Conservation (phyloP, 2,329 filamentous ascomycete species). For the Cytospora piceicola region DNA sequence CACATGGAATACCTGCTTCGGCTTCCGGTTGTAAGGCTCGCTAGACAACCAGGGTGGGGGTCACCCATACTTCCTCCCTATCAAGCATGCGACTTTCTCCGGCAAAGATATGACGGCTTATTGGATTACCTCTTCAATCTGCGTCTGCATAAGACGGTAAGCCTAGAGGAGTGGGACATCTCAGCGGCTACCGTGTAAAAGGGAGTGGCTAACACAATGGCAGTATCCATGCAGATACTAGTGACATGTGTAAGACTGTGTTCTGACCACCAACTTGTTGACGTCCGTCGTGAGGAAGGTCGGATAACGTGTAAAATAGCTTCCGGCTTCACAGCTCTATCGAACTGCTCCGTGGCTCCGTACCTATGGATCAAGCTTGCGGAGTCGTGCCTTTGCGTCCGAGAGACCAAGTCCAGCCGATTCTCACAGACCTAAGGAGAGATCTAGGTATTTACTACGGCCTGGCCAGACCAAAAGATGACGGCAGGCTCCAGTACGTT, state of each 20-base stretch:
- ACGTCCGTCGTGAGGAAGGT: neutral
- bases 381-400: neutral
- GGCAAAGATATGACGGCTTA: neutral
- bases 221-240: neutral
- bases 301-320: neutral
- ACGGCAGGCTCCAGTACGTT: neutral
- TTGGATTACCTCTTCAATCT: neutral
- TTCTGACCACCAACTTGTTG: neutral
- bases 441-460: neutral
- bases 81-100: neutral
- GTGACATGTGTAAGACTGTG: neutral
- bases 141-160: neutral
- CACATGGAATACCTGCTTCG: neutral
- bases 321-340: neutral
- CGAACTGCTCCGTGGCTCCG: neutral
- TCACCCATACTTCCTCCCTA: neutral
- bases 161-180: neutral
- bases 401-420: neutral
- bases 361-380: neutral
- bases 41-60: neutral
- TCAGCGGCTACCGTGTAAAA: neutral
- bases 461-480: neutral
- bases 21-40: neutral
- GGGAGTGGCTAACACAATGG: neutral
- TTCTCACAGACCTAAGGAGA: neutral